Evolutionary conservation across 2,329 filamentous ascomycete species (phyloP).

Genomic region (Macrophomina phaseolina): DNA sequence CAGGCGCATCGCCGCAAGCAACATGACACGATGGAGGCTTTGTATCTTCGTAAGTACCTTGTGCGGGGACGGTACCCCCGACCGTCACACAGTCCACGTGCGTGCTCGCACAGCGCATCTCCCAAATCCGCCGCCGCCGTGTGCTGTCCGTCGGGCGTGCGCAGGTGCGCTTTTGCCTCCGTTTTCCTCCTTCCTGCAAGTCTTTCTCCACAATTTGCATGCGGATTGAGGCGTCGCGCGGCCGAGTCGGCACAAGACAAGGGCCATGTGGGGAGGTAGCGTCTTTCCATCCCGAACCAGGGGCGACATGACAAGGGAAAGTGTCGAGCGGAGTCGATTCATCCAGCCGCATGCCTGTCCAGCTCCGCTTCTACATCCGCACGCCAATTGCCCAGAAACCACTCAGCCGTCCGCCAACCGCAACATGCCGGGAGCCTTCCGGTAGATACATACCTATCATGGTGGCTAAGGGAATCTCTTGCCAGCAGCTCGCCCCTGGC

Average conservation of each 20-base stretch:
- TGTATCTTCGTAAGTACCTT: constrained; percentile 8
- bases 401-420: constrained; percentile 19
- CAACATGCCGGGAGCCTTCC: constrained; percentile 1
- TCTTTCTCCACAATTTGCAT: background rate
- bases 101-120: background rate
- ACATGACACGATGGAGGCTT: constrained; percentile 17
- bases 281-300: background rate
- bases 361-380: constrained; percentile 12
- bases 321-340: constrained; percentile 5
- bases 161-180: no score
- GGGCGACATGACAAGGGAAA: background rate
- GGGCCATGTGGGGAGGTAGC: background rate
- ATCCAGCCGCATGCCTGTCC: constrained; percentile 12
- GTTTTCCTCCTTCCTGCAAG: no score
- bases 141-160: background rate
- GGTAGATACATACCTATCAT: constrained; percentile 14
- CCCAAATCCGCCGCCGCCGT: background rate
- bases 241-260: background rate
- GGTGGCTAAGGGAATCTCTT: background rate
- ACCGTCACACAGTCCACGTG: background rate
- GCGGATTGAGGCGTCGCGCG: background rate
- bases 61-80: constrained; percentile 15
- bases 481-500: constrained; percentile 5
- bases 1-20: constrained; percentile 6
- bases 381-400: constrained; percentile 7